Conservation (phyloP, 2,329 filamentous ascomycete species). For the Ascochyta fabae region DNA sequence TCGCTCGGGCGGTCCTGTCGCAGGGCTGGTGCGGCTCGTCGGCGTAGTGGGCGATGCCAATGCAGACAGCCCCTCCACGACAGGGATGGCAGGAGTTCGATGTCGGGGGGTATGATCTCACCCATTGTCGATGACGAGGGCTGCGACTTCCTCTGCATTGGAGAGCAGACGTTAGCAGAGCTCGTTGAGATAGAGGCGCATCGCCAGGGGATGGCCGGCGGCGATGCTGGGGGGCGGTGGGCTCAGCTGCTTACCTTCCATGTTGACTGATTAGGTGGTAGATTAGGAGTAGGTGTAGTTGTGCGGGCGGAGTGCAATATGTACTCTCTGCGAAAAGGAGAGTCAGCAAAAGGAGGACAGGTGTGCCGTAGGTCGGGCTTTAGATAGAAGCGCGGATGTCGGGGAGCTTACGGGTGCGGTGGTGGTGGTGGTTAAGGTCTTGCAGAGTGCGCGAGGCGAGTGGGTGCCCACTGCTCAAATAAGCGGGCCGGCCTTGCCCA, state of each 20-base stretch:
- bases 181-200: constrained; percentile 39
- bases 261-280: constrained; percentile 57
- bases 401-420: constrained; percentile 44
- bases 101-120: constrained; percentile 67
- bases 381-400: constrained; percentile 36
- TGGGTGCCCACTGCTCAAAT: constrained; percentile 50
- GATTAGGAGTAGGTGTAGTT: constrained; percentile 45
- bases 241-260: constrained; percentile 69
- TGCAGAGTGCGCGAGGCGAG: constrained; percentile 47
- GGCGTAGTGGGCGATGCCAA: constrained; percentile 31
- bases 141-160: constrained; percentile 95
- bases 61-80: constrained; percentile 47
- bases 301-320: constrained; percentile 41
- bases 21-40: constrained; percentile 29
- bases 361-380: constrained; percentile 26
- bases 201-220: constrained; percentile 24
- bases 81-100: constrained; percentile 44
- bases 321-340: constrained; percentile 40
- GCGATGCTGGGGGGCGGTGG: constrained; percentile 24
- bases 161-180: constrained; percentile 44
- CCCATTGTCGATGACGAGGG: constrained; percentile 99
- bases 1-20: constrained; percentile 32
- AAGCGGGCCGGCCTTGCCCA: constrained; percentile 51
- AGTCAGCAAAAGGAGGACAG: constrained; percentile 35
- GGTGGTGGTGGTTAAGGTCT: constrained; percentile 40